Base-by-base conservation (phyloP, 2,329 filamentous ascomycete genomes). In the Fusarium nurragi region DNA sequence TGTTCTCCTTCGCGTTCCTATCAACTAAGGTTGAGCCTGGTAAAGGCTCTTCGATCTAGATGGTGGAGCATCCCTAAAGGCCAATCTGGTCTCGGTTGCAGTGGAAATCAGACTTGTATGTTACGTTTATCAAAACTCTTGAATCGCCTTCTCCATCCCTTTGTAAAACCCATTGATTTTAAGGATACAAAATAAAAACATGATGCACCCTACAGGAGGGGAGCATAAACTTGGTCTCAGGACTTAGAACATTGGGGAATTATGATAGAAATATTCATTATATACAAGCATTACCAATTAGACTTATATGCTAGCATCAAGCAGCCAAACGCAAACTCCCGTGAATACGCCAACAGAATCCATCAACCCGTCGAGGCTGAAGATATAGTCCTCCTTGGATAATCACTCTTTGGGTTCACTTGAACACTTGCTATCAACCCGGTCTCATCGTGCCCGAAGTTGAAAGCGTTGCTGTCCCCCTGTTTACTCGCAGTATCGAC, bases 361-460 rank as follows among this genome's bases (percentile, higher is more conserved):
- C 32, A 5, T 34, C 16, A 34, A 18, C 32, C 30, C 10, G 6
- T 23, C 5, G 52, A 55, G 3, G 54, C 63, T 13, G 40, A 45
- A 5, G 65, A 68, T 11, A 53, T 43, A 2, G 65, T 40, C 11
- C 63, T 47, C 10, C 50, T 59, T 1, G 57, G 49, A 9, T 46
- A 52, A n/a, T 50, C 50, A 28, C 55, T 69, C 16, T 57, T 65
- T 2, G 59, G 55, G 14, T 64, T 66, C 3, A 57, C 43, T 23
- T 65, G 64, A 4, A 61, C 56, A 8, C 62, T 52, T 0, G 62
- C 52, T 5, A 65, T 62, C 18, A 74, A 36, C 4, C 65, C 72
- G 12, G 65, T 40, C n/a, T 73, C 61, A 19, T 74, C 71, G 10
- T 68, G 61, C 0, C 64, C 68, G 26, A 67, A 19, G 11, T 70